Evolutionary conservation across 257 asterid genomes (phyloP).

Genomic region (Solanum piurae): DNA sequence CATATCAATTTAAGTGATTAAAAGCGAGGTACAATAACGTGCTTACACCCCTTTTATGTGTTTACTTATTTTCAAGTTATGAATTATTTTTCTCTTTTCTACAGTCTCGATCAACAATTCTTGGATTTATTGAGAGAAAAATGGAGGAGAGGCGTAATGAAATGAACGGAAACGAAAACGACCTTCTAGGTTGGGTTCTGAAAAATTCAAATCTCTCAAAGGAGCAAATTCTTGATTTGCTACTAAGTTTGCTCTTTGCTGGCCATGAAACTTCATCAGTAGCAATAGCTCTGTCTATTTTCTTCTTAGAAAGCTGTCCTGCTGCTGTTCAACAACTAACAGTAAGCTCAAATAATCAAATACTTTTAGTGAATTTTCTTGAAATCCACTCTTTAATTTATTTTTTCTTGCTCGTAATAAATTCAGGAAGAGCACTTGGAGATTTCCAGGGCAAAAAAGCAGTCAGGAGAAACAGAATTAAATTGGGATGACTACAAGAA

Average conservation of each 20-base stretch:
- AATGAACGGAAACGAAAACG: slow-evolving; percentile 30
- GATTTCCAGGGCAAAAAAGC: slow-evolving; percentile 33
- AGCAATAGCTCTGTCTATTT: slow-evolving; percentile 66
- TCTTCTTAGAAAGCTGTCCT: slow-evolving; percentile 64
- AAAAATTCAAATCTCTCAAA: slow-evolving; percentile 63
- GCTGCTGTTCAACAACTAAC: slow-evolving; percentile 44
- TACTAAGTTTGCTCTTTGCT: slow-evolving; percentile 72
- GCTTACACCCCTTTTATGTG: neutral
- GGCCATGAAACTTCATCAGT: slow-evolving; percentile 95
- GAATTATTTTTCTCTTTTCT: neutral
- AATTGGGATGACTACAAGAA: slow-evolving; percentile 87
- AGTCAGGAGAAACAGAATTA: slow-evolving; percentile 35
- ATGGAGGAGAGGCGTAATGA: slow-evolving; percentile 59
- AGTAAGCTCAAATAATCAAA: slow-evolving; percentile 12
- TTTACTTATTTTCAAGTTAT: neutral
- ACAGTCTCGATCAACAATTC: slow-evolving; percentile 79
- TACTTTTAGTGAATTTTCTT: neutral
- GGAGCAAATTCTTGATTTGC: slow-evolving; percentile 74
- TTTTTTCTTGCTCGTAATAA: neutral
- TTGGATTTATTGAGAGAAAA: slow-evolving; percentile 50
- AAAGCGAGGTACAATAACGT: neutral
- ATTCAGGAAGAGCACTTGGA: slow-evolving; percentile 59
- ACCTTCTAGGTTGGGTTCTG: slow-evolving; percentile 81
- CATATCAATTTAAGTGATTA: neutral
- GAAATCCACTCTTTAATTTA: neutral